These are phyloP conservation scores for Botrytis byssoidea DNA, from an alignment of 2,329 filamentous ascomycete species.

Conservation along the genomic window DNA sequence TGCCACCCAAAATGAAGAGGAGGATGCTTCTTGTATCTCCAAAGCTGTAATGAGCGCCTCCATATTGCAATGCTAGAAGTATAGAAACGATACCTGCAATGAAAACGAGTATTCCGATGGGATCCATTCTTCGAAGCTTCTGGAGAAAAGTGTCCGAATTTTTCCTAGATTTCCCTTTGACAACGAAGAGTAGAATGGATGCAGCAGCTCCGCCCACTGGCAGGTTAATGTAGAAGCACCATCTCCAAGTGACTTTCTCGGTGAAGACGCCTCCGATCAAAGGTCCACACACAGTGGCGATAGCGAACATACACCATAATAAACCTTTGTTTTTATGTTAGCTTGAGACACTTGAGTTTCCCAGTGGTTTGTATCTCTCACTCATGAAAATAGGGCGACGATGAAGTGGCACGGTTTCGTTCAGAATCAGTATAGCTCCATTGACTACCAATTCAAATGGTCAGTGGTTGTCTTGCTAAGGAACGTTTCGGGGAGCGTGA, in stretches of 20 bases:
- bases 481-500: neutral
- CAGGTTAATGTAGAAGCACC: constrained; percentile 31
- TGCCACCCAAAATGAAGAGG: constrained; percentile 37
- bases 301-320: constrained; percentile 49
- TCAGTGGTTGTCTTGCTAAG: neutral
- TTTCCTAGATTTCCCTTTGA: neutral
- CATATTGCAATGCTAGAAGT: constrained; percentile 40
- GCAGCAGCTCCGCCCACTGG: constrained; percentile 10
- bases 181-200: constrained; percentile 11
- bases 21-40: constrained; percentile 40
- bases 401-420: constrained; percentile 23
- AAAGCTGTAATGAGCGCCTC: constrained; percentile 38
- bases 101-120: constrained; percentile 40
- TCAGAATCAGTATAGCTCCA: constrained; percentile 35
- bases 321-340: neutral
- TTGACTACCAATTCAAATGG: neutral
- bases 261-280: constrained; percentile 39
- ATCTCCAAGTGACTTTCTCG: constrained; percentile 42
- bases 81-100: constrained; percentile 38
- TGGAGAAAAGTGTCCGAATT: constrained; percentile 9
- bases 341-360: neutral
- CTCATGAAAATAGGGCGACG: constrained; percentile 22
- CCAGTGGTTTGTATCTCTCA: neutral
- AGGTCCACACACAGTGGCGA: constrained; percentile 31
- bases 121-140: constrained; percentile 33